Evolutionary conservation across 352 stramenopile genomes (phyloP).

Genomic region (Globisporangium perplexum): DNA sequence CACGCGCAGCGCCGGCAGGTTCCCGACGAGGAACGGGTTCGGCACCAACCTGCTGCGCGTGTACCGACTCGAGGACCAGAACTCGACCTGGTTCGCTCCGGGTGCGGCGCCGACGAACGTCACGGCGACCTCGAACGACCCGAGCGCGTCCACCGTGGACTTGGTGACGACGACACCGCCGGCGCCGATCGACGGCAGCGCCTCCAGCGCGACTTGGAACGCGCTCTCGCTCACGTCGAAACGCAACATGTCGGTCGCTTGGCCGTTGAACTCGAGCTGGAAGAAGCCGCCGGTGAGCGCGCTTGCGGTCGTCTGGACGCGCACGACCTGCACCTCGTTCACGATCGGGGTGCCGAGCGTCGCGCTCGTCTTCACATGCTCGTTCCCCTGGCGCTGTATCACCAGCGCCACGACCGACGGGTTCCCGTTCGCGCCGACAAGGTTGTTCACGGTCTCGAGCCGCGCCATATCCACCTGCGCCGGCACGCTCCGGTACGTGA

Average conservation of each 20-base stretch:
- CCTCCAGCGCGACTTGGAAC: conserved; percentile 56
- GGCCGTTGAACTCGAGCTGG: conserved; percentile 58
- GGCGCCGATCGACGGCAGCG: conserved; percentile 39
- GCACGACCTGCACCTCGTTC: conserved; percentile 72
- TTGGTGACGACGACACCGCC: conserved; percentile 40
- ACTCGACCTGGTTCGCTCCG: conserved; percentile 49
- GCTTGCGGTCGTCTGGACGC: conserved; percentile 30
- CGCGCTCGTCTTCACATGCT: conserved; percentile 71
- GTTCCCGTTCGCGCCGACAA: conserved; percentile 48
- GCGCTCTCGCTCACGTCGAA: conserved; percentile 55
- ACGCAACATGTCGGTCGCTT: conserved; percentile 50
- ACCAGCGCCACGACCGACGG: conserved; percentile 23
- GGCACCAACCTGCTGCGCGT: conserved; percentile 31
- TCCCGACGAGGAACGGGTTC: conserved; percentile 44
- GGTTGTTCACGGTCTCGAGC: conserved; percentile 50
- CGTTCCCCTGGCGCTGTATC: conserved; percentile 28
- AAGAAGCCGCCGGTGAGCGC: conserved; percentile 46
- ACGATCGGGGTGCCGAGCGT: conserved; percentile 44
- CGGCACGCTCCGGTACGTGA: conserved; percentile 54
- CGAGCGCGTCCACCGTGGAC: conserved; percentile 19
- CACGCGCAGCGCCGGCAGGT: conserved; percentile 31
- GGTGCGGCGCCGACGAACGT: conserved; percentile 44
- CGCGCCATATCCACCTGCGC: conserved; percentile 26
- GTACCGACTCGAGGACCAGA: conserved; percentile 63
- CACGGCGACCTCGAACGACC: conserved; percentile 42